These are phyloP conservation scores for Acidomyces sp. DNA, from an alignment of 495 filamentous ascomycete genomes.

Conservation along the genomic window DNA sequence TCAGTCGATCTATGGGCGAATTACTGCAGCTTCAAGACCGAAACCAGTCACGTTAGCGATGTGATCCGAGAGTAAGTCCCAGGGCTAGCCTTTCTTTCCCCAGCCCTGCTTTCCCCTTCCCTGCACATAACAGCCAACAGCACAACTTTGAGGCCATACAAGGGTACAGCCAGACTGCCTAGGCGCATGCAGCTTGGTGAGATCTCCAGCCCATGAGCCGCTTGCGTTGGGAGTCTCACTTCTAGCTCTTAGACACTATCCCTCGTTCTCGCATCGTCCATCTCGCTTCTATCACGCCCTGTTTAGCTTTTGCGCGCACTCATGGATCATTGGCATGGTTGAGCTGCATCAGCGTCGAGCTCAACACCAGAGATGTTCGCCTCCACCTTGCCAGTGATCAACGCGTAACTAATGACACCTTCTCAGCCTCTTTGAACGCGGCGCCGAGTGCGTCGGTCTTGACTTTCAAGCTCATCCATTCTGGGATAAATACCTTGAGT, in stretches of 20 bases:
- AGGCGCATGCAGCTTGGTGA: neutral
- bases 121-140: conserved; percentile 25
- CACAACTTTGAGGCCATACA: conserved; percentile 2
- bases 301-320: neutral
- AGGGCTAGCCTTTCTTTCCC: conserved; percentile 55
- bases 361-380: conserved; percentile 22
- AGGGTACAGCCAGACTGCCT: neutral
- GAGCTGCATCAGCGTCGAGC: conserved; percentile 3
- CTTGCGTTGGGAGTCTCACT: neutral
- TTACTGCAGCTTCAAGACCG: conserved; percentile 94
- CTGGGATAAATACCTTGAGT: conserved; percentile 98
- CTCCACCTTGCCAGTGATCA: conserved; percentile 2
- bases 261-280: neutral
- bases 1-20: conserved; percentile 95
- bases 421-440: conserved; percentile 81
- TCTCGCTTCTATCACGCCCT: neutral
- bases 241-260: neutral
- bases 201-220: neutral
- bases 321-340: neutral
- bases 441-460: conserved; percentile 68
- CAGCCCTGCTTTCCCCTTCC: no score
- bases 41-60: conserved; percentile 86
- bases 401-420: conserved; percentile 4
- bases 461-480: conserved; percentile 93
- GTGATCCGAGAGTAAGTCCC: conserved; percentile 99